These are phyloP conservation scores for Boletales sp. DNA, from an alignment of 768 basidiomycete genomes.

Conservation along the genomic window DNA sequence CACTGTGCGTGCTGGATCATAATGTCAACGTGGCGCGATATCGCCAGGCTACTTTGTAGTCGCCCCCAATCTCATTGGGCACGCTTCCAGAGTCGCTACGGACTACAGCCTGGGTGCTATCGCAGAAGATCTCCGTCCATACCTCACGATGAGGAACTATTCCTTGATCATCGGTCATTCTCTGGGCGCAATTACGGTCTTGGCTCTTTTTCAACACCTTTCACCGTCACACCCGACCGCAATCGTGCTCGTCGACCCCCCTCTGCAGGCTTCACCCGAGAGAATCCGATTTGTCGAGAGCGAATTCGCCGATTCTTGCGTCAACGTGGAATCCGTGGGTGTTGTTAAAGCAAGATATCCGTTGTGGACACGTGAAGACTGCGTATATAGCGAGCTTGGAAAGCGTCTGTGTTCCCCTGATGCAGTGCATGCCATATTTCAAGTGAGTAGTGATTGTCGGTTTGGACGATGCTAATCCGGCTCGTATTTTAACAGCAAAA, in stretches of 20 bases:
- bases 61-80: constrained; percentile 20
- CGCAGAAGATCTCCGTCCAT: constrained; percentile 17
- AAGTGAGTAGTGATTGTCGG: background rate
- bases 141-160: constrained; percentile 8
- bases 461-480: background rate
- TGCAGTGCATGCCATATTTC: background rate
- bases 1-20: no score
- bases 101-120: constrained; percentile 15
- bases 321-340: background rate
- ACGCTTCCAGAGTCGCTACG: constrained; percentile 7
- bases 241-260: constrained; percentile 18
- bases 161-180: constrained; percentile 20
- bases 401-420: constrained; percentile 11
- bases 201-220: constrained; percentile 10
- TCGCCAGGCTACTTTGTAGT: constrained; percentile 20
- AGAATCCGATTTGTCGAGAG: background rate
- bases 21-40: background rate
- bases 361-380: constrained; percentile 12
- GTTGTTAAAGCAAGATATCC: constrained; percentile 2
- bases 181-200: constrained; percentile 4
- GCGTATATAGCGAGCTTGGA: constrained; percentile 5
- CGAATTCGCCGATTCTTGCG: background rate
- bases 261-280: background rate
- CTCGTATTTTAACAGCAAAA: constrained; percentile 6
- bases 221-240: constrained; percentile 4